A percentile compares a stretch with the other conserved stretches of the same genome.
Conservation (phyloP, 495 filamentous ascomycete genomes). For the Tuber aestivum region DNA sequence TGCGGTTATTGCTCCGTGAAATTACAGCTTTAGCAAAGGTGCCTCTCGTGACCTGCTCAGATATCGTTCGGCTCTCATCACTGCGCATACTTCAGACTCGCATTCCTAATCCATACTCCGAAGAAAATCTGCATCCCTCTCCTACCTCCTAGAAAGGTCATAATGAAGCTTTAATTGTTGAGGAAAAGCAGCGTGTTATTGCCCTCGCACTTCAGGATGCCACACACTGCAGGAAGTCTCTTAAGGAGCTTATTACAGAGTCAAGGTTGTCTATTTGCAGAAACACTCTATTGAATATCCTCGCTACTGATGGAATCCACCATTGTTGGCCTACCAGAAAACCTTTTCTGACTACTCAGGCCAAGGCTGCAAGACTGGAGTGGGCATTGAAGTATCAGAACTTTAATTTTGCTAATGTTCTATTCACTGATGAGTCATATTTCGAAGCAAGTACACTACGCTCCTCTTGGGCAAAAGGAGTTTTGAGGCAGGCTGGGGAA, state of each 20-base stretch:
- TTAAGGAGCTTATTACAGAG: slow-evolving; percentile 5
- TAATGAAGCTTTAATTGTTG: too few species aligned
- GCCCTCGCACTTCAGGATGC: neutral
- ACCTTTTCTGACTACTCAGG: neutral
- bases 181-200: slow-evolving; percentile 5
- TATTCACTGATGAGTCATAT: too few species aligned
- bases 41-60: neutral
- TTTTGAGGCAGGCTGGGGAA: neutral
- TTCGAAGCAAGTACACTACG: too few species aligned
- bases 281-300: slow-evolving; percentile 4
- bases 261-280: neutral
- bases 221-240: neutral
- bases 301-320: slow-evolving; percentile 6
- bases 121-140: too few species aligned
- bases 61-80: slow-evolving; percentile 1
- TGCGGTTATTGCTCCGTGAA: neutral
- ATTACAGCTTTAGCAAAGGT: neutral
- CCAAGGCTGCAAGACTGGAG: too few species aligned
- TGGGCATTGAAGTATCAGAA: too few species aligned
- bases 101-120: neutral
- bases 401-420: too few species aligned
- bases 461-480: neutral
- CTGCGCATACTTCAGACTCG: neutral
- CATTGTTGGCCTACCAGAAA: neutral
- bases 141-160: neutral